These are phyloP conservation scores for Candida lessepsii DNA, from an alignment of 805 yeast species.

Conservation along the genomic window DNA sequence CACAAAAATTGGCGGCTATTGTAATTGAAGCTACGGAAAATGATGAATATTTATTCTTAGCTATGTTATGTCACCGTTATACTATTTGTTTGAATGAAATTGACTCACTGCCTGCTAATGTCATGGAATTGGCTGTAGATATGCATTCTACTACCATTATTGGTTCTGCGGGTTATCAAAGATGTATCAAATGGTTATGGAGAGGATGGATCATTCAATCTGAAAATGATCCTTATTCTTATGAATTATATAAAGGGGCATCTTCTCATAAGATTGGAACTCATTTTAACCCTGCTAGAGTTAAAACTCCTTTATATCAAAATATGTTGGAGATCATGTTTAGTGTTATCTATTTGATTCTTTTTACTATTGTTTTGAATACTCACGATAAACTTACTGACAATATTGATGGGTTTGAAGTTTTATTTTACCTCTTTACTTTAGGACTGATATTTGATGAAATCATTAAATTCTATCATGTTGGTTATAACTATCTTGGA, in stretches of 20 bases:
- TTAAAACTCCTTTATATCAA: conserved; percentile 83
- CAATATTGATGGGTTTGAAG: conserved; percentile 47
- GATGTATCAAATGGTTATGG: conserved; percentile 90
- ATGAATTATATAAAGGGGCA: conserved; percentile 61
- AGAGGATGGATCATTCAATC: conserved; percentile 88
- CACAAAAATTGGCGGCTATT: conserved; percentile 68
- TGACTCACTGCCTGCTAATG: conserved; percentile 67
- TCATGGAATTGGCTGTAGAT: conserved; percentile 82
- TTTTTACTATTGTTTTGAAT: conserved; percentile 67
- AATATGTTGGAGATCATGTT: conserved; percentile 67
- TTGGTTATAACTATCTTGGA: conserved; percentile 68
- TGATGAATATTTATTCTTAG: conserved; percentile 64
- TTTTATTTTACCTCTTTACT: conserved; percentile 62
- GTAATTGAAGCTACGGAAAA: conserved; percentile 63
- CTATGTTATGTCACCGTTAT: conserved; percentile 76
- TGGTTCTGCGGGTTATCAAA: conserved; percentile 77
- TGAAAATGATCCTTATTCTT: conserved; percentile 64
- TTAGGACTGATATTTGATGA: conserved; percentile 69
- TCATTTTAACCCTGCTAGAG: conserved; percentile 80
- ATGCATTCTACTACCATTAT: conserved; percentile 76
- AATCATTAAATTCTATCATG: conserved; percentile 65
- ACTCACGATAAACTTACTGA: conserved; percentile 43
- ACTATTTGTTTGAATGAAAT: conserved; percentile 59
- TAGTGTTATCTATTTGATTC: conserved; percentile 57
- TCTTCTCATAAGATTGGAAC: conserved; percentile 50